Conservation (phyloP, 345 rosid genomes). For the Carallia brachiata region DNA sequence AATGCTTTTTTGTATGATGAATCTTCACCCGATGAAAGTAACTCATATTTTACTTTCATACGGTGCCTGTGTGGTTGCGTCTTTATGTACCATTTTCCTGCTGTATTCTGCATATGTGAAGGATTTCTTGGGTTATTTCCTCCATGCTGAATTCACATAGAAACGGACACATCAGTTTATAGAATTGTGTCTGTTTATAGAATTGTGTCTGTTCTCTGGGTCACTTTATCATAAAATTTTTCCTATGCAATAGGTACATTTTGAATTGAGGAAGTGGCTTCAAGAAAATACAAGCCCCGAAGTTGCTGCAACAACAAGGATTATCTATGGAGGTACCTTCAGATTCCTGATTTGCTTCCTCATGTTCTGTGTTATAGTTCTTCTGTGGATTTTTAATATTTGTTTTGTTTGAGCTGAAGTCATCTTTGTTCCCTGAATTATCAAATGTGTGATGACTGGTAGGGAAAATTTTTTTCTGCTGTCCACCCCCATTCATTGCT, state of each 20-base stretch:
- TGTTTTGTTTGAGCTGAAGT: too few species aligned
- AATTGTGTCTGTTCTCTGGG: background rate
- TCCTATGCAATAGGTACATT: conserved; percentile 54
- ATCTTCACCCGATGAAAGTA: too few species aligned
- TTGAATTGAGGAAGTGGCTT: conserved; percentile 87
- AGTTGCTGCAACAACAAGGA: conserved; percentile 71
- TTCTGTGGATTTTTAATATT: background rate
- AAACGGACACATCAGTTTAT: too few species aligned
- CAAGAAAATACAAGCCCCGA: conserved; percentile 56
- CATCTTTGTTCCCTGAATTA: too few species aligned
- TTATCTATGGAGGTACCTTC: conserved; percentile 83
- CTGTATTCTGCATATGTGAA: background rate
- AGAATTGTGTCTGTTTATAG: background rate
- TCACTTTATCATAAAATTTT: background rate
- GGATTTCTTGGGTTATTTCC: background rate
- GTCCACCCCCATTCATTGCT: background rate
- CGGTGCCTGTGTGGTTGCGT: background rate
- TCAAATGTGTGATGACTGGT: too few species aligned
- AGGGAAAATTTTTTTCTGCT: too few species aligned
- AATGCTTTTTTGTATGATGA: too few species aligned
- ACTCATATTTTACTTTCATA: too few species aligned
- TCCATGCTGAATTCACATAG: background rate
- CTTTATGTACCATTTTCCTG: background rate
- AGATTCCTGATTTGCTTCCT: background rate
- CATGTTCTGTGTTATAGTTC: background rate